Conservation (phyloP, 1,139 yeast genomes). For the Williopsis jadinii region DNA sequence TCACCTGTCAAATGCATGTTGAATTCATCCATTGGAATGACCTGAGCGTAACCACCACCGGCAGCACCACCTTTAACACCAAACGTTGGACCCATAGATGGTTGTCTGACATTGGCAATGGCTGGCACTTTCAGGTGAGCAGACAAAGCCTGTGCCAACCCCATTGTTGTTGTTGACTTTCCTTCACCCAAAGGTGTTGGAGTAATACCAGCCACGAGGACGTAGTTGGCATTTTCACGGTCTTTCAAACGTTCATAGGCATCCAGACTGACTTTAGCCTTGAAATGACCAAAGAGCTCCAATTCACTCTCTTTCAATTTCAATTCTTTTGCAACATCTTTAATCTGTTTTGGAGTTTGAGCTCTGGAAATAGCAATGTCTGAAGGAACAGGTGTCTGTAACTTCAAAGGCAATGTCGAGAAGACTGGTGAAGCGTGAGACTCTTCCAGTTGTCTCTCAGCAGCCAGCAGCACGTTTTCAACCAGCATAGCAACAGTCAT, state of each 20-base stretch:
- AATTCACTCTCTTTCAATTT: constrained; percentile 79
- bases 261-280: constrained; percentile 81
- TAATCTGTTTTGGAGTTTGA: constrained; percentile 81
- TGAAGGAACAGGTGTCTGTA: constrained; percentile 81
- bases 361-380: constrained; percentile 90
- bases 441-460: constrained; percentile 36
- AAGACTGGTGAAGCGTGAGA: constrained; percentile 6
- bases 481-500: constrained; percentile 97
- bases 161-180: constrained; percentile 94
- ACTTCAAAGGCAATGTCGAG: constrained; percentile 53
- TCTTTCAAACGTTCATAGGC: constrained; percentile 64
- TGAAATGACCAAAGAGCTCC: constrained; percentile 87
- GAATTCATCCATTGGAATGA: constrained; percentile 98
- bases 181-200: constrained; percentile 99
- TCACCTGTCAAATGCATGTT: constrained; percentile 98
- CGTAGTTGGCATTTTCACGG: constrained; percentile 78
- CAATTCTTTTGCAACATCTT: constrained; percentile 75
- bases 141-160: constrained; percentile 92
- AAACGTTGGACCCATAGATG: constrained; percentile 98
- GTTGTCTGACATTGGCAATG: constrained; percentile 96
- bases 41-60: constrained; percentile 98
- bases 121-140: constrained; percentile 84
- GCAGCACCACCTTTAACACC: constrained; percentile 99
- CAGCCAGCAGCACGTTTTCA: constrained; percentile 80
- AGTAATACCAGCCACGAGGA: constrained; percentile 93